Conservation (phyloP, 495 filamentous ascomycete species). For the Hypoxylon perforatum region DNA sequence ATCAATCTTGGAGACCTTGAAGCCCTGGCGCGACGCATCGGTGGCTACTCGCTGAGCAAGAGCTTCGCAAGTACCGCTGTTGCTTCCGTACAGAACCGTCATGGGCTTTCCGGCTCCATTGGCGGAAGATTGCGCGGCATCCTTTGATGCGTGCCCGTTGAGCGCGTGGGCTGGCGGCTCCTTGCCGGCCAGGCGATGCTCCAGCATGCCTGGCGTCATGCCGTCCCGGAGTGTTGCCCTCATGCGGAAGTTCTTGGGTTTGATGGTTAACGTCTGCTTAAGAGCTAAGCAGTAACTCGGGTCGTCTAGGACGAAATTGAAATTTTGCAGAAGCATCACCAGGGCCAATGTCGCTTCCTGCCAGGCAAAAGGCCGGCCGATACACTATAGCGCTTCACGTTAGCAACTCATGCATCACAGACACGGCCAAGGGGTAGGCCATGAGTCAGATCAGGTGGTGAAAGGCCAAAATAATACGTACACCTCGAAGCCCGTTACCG, state of each 20-base stretch:
- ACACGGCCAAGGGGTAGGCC: neutral
- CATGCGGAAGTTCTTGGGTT: slow-evolving; percentile 80
- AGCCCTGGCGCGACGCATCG: slow-evolving; percentile 68
- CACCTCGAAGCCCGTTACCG: slow-evolving; percentile 64
- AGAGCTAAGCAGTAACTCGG: slow-evolving; percentile 71
- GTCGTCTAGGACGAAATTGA: slow-evolving; percentile 68
- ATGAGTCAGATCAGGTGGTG: slow-evolving; percentile 44
- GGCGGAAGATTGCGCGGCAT: slow-evolving; percentile 20
- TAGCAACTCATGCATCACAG: slow-evolving; percentile 48
- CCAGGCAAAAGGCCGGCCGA: slow-evolving; percentile 71
- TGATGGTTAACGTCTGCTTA: slow-evolving; percentile 80
- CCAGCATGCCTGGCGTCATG: slow-evolving; percentile 67
- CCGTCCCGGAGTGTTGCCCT: slow-evolving; percentile 69
- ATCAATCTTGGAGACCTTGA: slow-evolving; percentile 62
- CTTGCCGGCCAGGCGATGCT: slow-evolving; percentile 57
- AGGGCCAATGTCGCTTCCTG: slow-evolving; percentile 67
- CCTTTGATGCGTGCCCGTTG: slow-evolving; percentile 7
- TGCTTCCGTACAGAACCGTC: slow-evolving; percentile 77
- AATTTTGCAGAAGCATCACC: slow-evolving; percentile 70
- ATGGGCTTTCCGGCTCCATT: slow-evolving; percentile 54
- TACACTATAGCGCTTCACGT: slow-evolving; percentile 46
- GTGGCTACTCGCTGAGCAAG: slow-evolving; percentile 72
- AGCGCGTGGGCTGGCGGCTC: slow-evolving; percentile 12
- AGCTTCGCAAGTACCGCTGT: slow-evolving; percentile 79
- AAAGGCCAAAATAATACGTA: slow-evolving; percentile 45